Base-by-base conservation (phyloP, 2,329 filamentous ascomycete species). In the Fusarium nanum region DNA sequence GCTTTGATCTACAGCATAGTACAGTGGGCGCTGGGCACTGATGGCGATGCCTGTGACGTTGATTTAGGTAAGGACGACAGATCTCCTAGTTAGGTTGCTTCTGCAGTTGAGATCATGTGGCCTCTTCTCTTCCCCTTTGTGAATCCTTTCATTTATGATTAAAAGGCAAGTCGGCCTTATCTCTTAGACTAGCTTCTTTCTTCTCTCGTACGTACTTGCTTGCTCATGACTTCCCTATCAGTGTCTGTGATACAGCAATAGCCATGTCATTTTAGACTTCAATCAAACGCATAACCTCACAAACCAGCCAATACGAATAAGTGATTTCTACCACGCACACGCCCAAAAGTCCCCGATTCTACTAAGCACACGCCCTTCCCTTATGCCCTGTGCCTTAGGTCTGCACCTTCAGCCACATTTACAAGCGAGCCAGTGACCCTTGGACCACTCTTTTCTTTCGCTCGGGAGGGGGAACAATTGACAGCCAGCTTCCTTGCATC, bases 401-500 rank as follows among this genome's bases (percentile, higher is more conserved):
- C 53, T 44, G 47, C 58, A 41, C 45, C 25, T 42, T 47, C 41
- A 48, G 53, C 42, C 53, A 47, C 49, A 64, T 32, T 60, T 60
- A 55, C 64, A 70, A 40, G 42, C 60, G 30, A 57, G 67, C 67
- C 30, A 54, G 58, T 54, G 67, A 71, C 63, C 63, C 67, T 71
- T 71, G 63, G 55, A 20, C 56, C 62, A 54, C 67, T 73, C 60
- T 65, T 60, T 68, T 30, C 60, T 65, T 72, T 44, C 59, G 54
- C 54, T 52, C 41, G 50, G 60, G 68, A 64, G 64, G 72, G 72
- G 64, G 71, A 52, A 67, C 52, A 61, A 67, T 56, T 46, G 60
- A 70, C 67, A 25, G 32, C 23, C 34, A 58, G 53, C 59, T 67
- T 60, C 62, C 72, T 69, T 73, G 72, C 68, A 73, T 74, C 64